A percentile compares a stretch with the other conserved stretches of the same genome.
phyloP scores from a whole-genome alignment of 176 grass and related monocot species.

The Triticum urartu region DNA sequence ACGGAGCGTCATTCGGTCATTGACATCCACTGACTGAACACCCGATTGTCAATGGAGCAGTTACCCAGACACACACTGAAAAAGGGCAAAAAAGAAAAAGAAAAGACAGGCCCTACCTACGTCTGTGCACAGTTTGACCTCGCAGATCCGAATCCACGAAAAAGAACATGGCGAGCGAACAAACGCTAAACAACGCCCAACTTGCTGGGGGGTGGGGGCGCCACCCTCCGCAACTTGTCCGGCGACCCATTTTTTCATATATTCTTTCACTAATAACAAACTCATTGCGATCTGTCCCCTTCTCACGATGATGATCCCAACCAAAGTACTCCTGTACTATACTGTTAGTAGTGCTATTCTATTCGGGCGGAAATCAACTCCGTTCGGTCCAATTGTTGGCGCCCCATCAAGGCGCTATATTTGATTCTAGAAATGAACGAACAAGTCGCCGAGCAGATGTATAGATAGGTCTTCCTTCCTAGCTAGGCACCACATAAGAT shows the following conservation, averaged over 20 bases:
- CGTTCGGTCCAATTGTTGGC: conserved; percentile 16
- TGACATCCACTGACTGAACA: neutral
- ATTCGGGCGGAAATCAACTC: neutral
- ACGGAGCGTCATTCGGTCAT: too few relatives aligned
- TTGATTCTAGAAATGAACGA: neutral
- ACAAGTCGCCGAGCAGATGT: neutral
- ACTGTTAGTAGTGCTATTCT: too few relatives aligned
- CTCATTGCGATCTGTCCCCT: conserved; percentile 1
- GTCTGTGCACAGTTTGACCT: conserved; percentile 1
- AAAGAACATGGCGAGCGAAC: conserved; percentile 8
- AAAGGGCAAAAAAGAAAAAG: neutral
- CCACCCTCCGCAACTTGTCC: neutral
- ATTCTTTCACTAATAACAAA: neutral
- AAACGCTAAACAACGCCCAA: neutral
- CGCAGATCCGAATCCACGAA: neutral
- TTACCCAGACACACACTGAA: neutral
- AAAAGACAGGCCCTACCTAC: too few relatives aligned
- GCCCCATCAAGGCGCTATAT: neutral
- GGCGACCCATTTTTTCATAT: neutral
- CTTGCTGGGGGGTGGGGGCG: neutral
- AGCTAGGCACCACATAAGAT: neutral
- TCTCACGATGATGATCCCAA: conserved; percentile 2
- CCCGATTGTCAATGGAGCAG: neutral
- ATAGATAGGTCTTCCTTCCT: neutral
- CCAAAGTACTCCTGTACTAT: neutral